These are phyloP conservation scores for Colletotrichum chrysophilum DNA, from an alignment of 2,329 filamentous ascomycete genomes.

Conservation along the genomic window DNA sequence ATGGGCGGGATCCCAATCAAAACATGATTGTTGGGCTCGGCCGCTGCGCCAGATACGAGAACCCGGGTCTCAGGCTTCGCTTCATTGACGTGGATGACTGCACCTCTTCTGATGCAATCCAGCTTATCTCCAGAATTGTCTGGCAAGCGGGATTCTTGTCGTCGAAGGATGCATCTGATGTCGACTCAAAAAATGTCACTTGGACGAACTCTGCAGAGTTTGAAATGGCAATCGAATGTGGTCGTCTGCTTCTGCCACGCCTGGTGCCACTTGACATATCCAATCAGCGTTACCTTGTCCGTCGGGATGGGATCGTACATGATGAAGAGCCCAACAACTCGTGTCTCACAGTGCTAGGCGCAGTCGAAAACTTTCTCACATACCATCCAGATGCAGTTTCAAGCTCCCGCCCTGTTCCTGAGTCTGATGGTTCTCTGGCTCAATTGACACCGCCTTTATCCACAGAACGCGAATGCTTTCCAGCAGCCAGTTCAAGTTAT, in stretches of 20 bases:
- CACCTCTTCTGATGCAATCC: neutral
- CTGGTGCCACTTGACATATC: neutral
- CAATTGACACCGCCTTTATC: neutral
- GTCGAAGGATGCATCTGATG: neutral
- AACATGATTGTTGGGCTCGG: constrained; percentile 20
- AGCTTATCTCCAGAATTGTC: neutral
- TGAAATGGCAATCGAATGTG: neutral
- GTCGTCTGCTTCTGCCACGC: neutral
- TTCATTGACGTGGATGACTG: constrained; percentile 5
- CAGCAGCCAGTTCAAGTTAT: neutral
- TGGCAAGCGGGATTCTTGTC: neutral
- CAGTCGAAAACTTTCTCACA: neutral
- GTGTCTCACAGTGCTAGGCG: neutral
- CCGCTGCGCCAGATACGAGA: neutral
- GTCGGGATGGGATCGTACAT: neutral
- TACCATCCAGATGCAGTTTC: neutral
- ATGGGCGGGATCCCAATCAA: constrained; percentile 15
- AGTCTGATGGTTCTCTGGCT: neutral
- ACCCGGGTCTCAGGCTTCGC: neutral
- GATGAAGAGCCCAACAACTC: neutral
- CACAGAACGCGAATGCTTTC: neutral
- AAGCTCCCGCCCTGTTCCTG: neutral
- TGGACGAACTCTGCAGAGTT: neutral
- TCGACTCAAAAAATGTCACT: no score
- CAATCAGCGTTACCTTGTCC: neutral